Evolutionary conservation across 2,329 filamentous ascomycete species (phyloP), one percentile per base, ranked within the genome.

Genomic region (Colletotrichum plurivorum): DNA sequence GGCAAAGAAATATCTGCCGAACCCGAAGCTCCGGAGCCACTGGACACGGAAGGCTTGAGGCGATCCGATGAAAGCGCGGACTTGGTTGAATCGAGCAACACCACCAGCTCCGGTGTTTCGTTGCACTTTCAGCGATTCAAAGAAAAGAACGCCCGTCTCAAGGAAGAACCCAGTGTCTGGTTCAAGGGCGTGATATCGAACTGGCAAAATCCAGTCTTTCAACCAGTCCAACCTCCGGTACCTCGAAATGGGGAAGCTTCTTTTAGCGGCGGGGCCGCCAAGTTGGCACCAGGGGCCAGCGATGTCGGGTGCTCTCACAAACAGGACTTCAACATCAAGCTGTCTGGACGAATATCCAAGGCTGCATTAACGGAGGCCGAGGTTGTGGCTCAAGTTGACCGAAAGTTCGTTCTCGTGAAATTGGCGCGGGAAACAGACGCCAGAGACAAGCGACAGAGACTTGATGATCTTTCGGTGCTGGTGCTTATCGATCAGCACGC

Each of bases 401-500:
- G 84, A 15, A 99, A 99, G 78, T 99, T 97, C 76, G 92, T 99
- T 16, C 81, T 99, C 0, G 84, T 90, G 22, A 92, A 88, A 71
- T 81, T 93, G 57, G 77, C 53, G 12, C 56, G 57, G 36, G 67
- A 71, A 10, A 27, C 22, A 9, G 36, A 39, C 22, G 31, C 41
- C 36, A 43, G 39, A 16, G 25, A 10, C 5, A 22, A 27, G 2
- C 45, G 45, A 57, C 8, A 36, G 20, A 15, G 5, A 7, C 7
- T 25, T 31, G 43, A 16, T 4, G n/a, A 31, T 4, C 69, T 56
- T 85, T 51, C 83, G 92, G 41, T 90, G 1, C 81, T 98, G 5
- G 85, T 97, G 0, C 84, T 98, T 46, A 86, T 98, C 6, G 96
- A 99, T 75, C 96, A 99, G 76, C 96, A 99, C 77, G 96, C 96